Percentiles rank a stretch among this genome's conserved stretches.
Conservation (phyloP, 441 rosid species). For the Lepidium campestre region DNA sequence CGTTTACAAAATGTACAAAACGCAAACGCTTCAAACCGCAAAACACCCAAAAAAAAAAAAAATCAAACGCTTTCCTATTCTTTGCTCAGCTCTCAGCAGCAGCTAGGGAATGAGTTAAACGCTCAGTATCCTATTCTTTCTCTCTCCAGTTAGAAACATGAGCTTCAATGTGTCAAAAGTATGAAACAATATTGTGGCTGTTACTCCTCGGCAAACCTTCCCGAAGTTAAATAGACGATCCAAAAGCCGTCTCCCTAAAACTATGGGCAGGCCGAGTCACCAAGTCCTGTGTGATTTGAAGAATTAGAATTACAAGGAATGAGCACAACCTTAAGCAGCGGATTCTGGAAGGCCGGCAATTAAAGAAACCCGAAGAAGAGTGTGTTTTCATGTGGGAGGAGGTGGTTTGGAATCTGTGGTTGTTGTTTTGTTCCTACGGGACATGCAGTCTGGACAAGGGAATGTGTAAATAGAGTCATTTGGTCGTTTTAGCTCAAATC, state of each 20-base stretch:
- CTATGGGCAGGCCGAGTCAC: slow-evolving; percentile 23
- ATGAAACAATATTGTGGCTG: slow-evolving; percentile 27
- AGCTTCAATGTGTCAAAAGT: slow-evolving; percentile 28
- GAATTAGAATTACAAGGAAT: slow-evolving; percentile 39
- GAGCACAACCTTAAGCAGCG: slow-evolving; percentile 18
- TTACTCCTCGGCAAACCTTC: slow-evolving; percentile 17
- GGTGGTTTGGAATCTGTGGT: slow-evolving; percentile 48
- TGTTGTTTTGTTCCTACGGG: slow-evolving; percentile 59
- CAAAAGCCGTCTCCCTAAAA: slow-evolving; percentile 27
- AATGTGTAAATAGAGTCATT: slow-evolving; percentile 81
- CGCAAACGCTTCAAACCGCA: slow-evolving; percentile 27
- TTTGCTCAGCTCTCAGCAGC: slow-evolving; percentile 17
- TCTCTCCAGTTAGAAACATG: slow-evolving; percentile 21
- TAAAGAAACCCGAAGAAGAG: too few species aligned
- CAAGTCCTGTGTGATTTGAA: slow-evolving; percentile 51
- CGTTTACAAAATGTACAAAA: slow-evolving; percentile 28
- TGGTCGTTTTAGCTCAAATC: slow-evolving; percentile 86
- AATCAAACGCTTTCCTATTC: slow-evolving; percentile 19
- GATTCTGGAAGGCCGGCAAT: neutral
- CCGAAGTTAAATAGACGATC: slow-evolving; percentile 35
- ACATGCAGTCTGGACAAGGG: slow-evolving; percentile 99
- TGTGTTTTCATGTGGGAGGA: slow-evolving; percentile 37
- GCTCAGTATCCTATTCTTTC: neutral
- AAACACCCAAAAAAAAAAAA: neutral
- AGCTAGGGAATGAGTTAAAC: slow-evolving; percentile 9